Base-by-base conservation (phyloP, 768 basidiomycete species). In the Calocybe gangraenosa region DNA sequence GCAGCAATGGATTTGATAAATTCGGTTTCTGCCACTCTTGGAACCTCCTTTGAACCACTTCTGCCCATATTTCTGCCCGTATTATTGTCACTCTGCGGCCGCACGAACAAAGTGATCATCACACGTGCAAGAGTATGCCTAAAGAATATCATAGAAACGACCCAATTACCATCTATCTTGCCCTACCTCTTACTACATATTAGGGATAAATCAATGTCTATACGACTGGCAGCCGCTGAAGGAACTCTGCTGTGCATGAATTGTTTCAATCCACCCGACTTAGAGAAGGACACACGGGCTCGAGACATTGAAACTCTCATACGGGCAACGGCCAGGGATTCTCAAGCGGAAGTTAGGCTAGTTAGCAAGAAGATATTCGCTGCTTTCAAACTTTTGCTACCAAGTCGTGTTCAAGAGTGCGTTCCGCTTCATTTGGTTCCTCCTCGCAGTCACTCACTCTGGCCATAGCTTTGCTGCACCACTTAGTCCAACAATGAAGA, bases 41-140 rank as follows among this genome's bases (percentile, higher is more conserved):
- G 76, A 15, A 54, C 64, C 5, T 69, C 71, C 7, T 92, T 91
- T 55, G 86, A 86, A 32, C 74, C 79, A 2, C 69, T 92, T 17
- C 63, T 89, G 6, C 62, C 76, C n/a, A 58, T 81, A 10, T 82
- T 86, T 55, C 53, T 92, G 34, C 90, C 89, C 0, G 65, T 79
- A 6, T 67, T 93, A 15, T 67, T 93, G 10, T 64, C 67, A 1
- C 65, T 90, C 18, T 88, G 86, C 51, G 71, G 78, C 14, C 79
- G 87, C 17, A 74, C 89, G 15, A 92, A 86, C 71, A 92, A 90
- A 62, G 78, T 92, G 37, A 78, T 87, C 55, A 65, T 81, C 53
- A 74, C 70, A 34, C 83, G 88, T 23, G 83, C 86, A 1, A 77
- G 73, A 48, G 58, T 71, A 0, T 81, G 79, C 53, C 74, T 91